These are phyloP conservation scores for Capronia americana DNA, from an alignment of 2,329 filamentous ascomycete genomes.

Conservation along the genomic window DNA sequence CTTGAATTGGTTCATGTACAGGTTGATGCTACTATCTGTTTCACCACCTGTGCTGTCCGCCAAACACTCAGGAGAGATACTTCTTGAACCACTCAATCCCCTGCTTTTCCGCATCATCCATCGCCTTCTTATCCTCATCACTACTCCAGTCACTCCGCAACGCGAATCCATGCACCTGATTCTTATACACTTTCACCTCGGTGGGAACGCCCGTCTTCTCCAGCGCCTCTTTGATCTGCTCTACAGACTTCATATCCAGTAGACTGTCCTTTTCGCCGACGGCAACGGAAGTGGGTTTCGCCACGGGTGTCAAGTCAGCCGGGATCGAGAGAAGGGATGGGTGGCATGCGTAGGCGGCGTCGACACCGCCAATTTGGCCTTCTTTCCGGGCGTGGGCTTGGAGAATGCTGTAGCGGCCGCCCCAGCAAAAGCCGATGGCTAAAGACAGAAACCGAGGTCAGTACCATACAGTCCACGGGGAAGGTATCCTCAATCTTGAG, in stretches of 20 bases:
- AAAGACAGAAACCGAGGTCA: neutral
- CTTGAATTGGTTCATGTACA: neutral
- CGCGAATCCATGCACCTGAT: constrained; percentile 55
- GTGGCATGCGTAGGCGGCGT: constrained; percentile 52
- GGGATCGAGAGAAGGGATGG: constrained; percentile 52
- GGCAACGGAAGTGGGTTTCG: constrained; percentile 50
- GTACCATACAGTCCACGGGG: neutral
- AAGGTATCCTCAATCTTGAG: neutral
- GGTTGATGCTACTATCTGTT: neutral
- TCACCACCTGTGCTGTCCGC: neutral
- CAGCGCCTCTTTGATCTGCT: constrained; percentile 51
- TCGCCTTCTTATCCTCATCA: constrained; percentile 55
- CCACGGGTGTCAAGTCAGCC: constrained; percentile 50
- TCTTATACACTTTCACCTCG: constrained; percentile 52
- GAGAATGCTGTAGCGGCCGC: constrained; percentile 51
- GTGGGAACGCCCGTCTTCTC: constrained; percentile 48
- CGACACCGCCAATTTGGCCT: constrained; percentile 44
- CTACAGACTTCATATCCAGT: constrained; percentile 48
- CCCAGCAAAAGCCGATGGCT: constrained; percentile 57
- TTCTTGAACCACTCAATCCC: constrained; percentile 51
- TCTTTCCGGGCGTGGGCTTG: constrained; percentile 40
- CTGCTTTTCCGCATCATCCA: constrained; percentile 54
- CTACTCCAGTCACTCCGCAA: constrained; percentile 50
- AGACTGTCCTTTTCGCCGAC: constrained; percentile 53
- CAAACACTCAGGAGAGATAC: constrained; percentile 41